Evolutionary conservation across 371 early-diverging fungal genomes (phyloP).

Genomic region (Funneliformis caledonium): DNA sequence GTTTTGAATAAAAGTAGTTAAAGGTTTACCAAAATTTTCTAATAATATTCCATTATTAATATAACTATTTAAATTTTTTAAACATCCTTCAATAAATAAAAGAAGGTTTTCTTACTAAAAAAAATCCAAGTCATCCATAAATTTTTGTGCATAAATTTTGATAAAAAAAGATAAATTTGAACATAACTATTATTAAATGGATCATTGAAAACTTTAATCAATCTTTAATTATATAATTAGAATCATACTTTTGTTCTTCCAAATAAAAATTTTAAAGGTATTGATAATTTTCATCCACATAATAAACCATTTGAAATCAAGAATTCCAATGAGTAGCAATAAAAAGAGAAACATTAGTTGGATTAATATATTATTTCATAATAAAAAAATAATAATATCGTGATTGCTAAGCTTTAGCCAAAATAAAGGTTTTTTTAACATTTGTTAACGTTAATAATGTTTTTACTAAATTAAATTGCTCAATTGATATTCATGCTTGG

Average conservation of each 20-base stretch:
- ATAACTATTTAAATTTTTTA: neutral
- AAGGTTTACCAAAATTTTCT: neutral
- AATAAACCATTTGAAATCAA: neutral
- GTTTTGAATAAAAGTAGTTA: neutral
- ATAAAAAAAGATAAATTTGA: constrained; percentile 2
- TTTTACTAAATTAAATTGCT: neutral
- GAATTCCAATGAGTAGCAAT: neutral
- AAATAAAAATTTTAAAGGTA: neutral
- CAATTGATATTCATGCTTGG: neutral
- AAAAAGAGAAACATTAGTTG: neutral
- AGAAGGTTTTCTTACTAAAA: neutral
- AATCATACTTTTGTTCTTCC: neutral
- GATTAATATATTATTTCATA: neutral
- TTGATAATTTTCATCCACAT: neutral
- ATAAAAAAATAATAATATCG: neutral
- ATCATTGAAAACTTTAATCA: neutral
- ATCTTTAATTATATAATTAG: neutral
- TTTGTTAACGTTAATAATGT: neutral
- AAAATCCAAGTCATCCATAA: neutral
- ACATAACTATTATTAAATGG: neutral
- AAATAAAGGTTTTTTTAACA: constrained; percentile 11
- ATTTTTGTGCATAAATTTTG: neutral
- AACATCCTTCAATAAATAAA: neutral
- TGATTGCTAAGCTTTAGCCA: neutral
- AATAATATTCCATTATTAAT: neutral